Base-by-base conservation (phyloP, 2,329 filamentous ascomycete species). In the Alternaria infectoria region DNA sequence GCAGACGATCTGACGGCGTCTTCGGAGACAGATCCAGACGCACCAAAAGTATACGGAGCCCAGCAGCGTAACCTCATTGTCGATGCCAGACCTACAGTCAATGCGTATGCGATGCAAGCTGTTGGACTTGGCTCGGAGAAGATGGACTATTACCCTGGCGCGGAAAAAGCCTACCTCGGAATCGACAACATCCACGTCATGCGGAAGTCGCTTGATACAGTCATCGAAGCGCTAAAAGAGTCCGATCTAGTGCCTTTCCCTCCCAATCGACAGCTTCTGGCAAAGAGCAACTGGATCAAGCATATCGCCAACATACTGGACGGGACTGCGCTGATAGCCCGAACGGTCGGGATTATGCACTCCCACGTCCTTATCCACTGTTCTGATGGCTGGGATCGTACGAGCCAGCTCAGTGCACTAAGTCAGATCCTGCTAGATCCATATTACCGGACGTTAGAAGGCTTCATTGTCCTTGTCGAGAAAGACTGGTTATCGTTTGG, bases 171-270 rank as follows among this genome's bases (percentile, higher is more conserved):
- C 28, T 99, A 96, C 76, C 86, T 99, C 59, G 96, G 93, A 66
- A 99, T 99, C 74, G 95, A 96, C 79, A 99, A 99, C 77, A 98
- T 99, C 64, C 96, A 99, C 76, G 93, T 97, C 66, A 99, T 99
- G 96, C 88, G 96, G 61, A 91, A 91, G 65, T 98, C 95, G 2
- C 84, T 99, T 32, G 90, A 91, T 71, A 95, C 91, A 70, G 91
- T 99, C 19, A 86, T 97, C 57, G 94, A 97, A 67, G 91, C 93
- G 4, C 83, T 99, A 74, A 97, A 97, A 76, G 95, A 98, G 71
- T 93, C 93, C 3, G 96, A 99, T 78, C 86, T 97, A 26, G 92
- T 93, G 1, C 88, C 91, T 2, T 82, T 97, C 30, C 89, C 92
- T 0, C 94, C 94, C 1, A 97, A 91, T 77, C 88, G 89, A 72